Evolutionary conservation across 805 yeast genomes (phyloP), one percentile per base, ranked within the genome.

Genomic region (Candida sithepensis): DNA sequence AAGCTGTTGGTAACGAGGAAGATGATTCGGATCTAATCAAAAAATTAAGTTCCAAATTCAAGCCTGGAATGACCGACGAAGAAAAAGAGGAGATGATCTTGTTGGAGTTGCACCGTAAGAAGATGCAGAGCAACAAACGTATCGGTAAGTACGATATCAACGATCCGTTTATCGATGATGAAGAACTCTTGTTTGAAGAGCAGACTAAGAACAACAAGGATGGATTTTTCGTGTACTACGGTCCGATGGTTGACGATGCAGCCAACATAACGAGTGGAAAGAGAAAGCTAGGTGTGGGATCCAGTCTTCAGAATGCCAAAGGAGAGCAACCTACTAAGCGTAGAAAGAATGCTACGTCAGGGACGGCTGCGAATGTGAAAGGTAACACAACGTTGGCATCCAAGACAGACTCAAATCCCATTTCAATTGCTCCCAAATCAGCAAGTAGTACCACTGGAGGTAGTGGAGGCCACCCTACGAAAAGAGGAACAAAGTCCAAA

Each of bases 91-190:
- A 59, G 22, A 46, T 63, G 51, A 56, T 65, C 28, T 45, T 65
- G 30, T 56, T 57, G 34, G 68, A 65, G 37, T 50, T 65, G 18
- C 68, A 65, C 42, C 49, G 65, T 34, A 67, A 63, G 67, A 73
- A 60, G 71, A 77, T 60, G 68, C 74, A 55, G 67, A 74, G 50
- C 61, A 85, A 85, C 59, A 78, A 90, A 45, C 79, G 86, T 54
- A 88, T 90, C 32, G 97, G 97, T 2, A 89, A 88, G 61, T 94
- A 94, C 66, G 99, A 94, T 63, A 73, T 80, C 42, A 83, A 87
- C 50, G 99, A 94, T 66, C 99, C 98, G 2, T 94, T 94, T 60
- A 94, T 94, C 49, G 99, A 94, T 68, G 99, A 94, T 67, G 79
- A 88, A 14, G 99, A 94, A 67, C 71, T 90, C 56, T 78, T 81